Conservation (phyloP, 345 rosid genomes). For the Geranium rotundifolium region DNA sequence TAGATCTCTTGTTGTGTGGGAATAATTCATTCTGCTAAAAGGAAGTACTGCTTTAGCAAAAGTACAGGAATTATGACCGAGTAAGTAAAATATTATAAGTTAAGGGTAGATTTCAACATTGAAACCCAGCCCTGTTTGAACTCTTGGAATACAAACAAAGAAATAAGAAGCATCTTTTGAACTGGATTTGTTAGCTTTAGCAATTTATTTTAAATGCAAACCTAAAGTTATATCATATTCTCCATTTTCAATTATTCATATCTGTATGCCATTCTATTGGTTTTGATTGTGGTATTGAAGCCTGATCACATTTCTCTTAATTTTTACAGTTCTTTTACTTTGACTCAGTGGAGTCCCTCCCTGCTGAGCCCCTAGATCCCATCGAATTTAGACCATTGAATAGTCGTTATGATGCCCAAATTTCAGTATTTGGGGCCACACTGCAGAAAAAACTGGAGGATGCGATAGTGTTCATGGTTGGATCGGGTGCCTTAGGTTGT, state of each 20-base stretch:
- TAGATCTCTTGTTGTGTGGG: background rate
- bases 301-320: conserved; percentile 14
- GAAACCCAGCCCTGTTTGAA: background rate
- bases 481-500: conserved; percentile 98
- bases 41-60: background rate
- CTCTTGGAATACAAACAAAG: background rate
- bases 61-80: background rate
- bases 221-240: background rate
- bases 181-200: background rate
- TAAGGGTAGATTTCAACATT: background rate
- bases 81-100: background rate
- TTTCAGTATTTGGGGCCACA: conserved; percentile 91
- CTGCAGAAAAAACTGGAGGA: conserved; percentile 90
- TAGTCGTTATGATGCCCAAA: conserved; percentile 93
- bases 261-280: background rate
- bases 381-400: conserved; percentile 56
- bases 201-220: background rate
- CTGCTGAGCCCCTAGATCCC: conserved; percentile 59
- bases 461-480: conserved; percentile 70
- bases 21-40: background rate
- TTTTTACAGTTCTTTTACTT: conserved; percentile 81
- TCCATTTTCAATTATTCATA: background rate
- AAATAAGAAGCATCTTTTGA: background rate
- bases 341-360: conserved; percentile 91
- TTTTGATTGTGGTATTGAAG: conserved; percentile 3